phyloP scores from a whole-genome alignment of 768 basidiomycete species.

The Suillus spraguei region DNA sequence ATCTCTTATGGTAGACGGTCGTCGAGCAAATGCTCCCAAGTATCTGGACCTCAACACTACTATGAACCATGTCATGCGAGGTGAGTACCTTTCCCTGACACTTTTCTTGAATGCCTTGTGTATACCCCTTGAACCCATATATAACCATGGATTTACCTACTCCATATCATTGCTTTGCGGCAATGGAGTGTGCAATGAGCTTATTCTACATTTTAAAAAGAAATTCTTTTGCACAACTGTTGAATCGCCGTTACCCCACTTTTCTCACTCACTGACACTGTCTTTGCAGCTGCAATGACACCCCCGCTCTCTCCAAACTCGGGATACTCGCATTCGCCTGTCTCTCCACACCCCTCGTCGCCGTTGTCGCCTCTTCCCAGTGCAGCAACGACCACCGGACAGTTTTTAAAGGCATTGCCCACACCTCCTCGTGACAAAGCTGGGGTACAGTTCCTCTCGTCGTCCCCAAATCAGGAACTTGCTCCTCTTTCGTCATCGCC shows the following conservation, averaged over 20 bases:
- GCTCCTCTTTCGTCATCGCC: conserved; percentile 23
- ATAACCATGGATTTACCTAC: background rate
- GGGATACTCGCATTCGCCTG: conserved; percentile 34
- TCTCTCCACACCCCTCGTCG: conserved; percentile 32
- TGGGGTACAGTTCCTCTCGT: conserved; percentile 11
- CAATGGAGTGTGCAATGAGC: too few relatives aligned
- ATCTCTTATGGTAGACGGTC: conserved; percentile 19
- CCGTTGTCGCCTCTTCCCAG: conserved; percentile 24
- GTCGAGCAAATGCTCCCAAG: conserved; percentile 41
- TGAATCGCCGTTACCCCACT: background rate
- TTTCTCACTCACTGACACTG: conserved; percentile 1
- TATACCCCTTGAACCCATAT: background rate
- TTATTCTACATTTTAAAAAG: background rate
- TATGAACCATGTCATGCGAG: conserved; percentile 33
- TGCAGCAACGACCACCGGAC: conserved; percentile 18
- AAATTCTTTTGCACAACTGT: background rate
- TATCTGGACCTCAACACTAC: conserved; percentile 49
- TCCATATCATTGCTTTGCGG: background rate
- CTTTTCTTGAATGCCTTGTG: background rate
- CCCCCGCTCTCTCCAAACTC: conserved; percentile 39
- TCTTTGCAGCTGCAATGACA: conserved; percentile 28
- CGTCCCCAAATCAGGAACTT: conserved; percentile 21
- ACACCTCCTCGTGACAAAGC: conserved; percentile 26
- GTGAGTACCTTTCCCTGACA: conserved; percentile 20
- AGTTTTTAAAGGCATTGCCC: conserved; percentile 15